Base-by-base conservation (phyloP, 257 asterid genomes). In the Handroanthus guayacan region DNA sequence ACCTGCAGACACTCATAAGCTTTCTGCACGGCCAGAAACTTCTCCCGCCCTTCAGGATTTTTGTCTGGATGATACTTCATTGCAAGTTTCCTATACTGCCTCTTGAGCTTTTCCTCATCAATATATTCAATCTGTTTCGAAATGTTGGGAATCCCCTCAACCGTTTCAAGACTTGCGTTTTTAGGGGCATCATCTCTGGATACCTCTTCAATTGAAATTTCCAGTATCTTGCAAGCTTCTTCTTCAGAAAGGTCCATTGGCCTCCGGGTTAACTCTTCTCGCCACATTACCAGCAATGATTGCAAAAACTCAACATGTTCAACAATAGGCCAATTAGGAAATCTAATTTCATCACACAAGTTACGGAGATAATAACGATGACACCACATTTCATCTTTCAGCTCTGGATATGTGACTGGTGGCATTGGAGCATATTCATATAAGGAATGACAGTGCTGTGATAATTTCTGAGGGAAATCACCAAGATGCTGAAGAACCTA, bases 341-440 rank as follows among this genome's bases (percentile, higher is more conserved):
- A 95, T 77, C 98, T 87, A 78, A 95, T 84, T 86, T 95, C 99
- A 79, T 95, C 99, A 79, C 99, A 95, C 75, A 95, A 86, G 84
- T 93, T 95, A 50, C 93, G 84, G 37, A 95, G 96, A 84, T 95
- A 92, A 80, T 93, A 95, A 41, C 98, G 99, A 80, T 95, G 99
- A 84, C 98, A 93, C 97, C 99, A 95, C 99, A 91, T 95, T 87
- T 93, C 99, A 81, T 95, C 97, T 84, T 83, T 95, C 86, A 95
- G 91, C 89, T 95, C 97, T 66, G 97, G 94, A 79, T 95, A 95
- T 0, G 99, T 95, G 74, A 95, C 99, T 41, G 99, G 98, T 47
- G 99, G 99, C 98, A 95, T 95, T 44, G 99, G 99, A 83, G 99
- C 99, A 85, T 92, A 95, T 68, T 95, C 99, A 80, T 95, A 95